Base-by-base conservation (phyloP, 176 grass and related monocot species). In the Carex scoparia region DNA sequence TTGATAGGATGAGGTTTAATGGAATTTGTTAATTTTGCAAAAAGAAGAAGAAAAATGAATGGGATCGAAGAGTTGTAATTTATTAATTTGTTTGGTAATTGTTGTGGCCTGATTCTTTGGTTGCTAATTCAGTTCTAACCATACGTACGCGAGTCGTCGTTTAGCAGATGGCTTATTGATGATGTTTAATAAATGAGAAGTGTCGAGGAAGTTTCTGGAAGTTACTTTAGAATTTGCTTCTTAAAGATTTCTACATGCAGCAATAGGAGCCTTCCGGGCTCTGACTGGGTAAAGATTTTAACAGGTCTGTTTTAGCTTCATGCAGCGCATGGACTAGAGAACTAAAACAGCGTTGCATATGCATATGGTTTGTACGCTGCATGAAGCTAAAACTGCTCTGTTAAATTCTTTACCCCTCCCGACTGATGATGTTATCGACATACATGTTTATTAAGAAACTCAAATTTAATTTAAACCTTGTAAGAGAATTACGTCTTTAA, bases 1-100 rank as follows among this genome's bases (percentile, higher is more conserved):
- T 94, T 90, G 80, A 92, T 94, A 91, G 69, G 54, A 14, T 79
- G 65, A 68, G n/a, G 44, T 28, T 81, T 81, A 81, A 65, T 78
- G 74, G 10, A 78, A 79, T 79, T 79, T 51, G 53, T 78, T 58
- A 78, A 56, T 78, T 57, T 32, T 58, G 13, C 4, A 55, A 78
- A 58, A 77, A 31, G 14, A 55, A 66, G 42, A 77, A 2, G 1
- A 16, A 69, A 76, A 57, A 40, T 40, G 38, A 40, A 40, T 40
- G 38, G 38, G 38, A 23, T 23, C 23, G 23, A 40, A 40, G 38
- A 40, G 38, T 40, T 40, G 0, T 40, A 40, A 40, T 40, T 40
- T 40, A 0, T 40, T 78, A 49, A 35, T 40, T 83, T 23, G 79
- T 63, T 81, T 61, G 27, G 87, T 30, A 69, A 80, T 72, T 84